These are phyloP conservation scores for Rhodotorula paludigena DNA, from an alignment of 768 basidiomycete species.

Conservation along the genomic window DNA sequence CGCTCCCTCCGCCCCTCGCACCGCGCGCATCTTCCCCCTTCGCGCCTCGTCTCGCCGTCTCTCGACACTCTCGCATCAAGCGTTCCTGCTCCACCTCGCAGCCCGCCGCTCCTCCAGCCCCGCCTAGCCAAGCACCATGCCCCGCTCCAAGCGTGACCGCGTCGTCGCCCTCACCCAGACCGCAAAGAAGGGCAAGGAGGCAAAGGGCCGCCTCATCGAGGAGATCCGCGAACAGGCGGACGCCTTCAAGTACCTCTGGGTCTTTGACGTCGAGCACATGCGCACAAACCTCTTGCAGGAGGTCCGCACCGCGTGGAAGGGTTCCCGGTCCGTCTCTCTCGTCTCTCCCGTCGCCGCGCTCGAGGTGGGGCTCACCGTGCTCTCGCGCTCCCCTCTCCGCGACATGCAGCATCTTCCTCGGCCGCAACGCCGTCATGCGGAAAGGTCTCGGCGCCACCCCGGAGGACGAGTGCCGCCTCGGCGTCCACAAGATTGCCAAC, in stretches of 20 bases:
- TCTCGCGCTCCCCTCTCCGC: neutral
- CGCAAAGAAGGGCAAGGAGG: conserved; percentile 75
- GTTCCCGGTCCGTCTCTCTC: conserved; percentile 54
- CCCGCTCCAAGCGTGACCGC: conserved; percentile 43
- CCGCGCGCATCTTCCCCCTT: neutral
- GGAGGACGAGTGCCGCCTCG: conserved; percentile 77
- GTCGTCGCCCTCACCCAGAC: conserved; percentile 91
- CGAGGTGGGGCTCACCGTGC: neutral
- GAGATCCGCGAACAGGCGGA: conserved; percentile 64
- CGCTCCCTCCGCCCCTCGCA: neutral
- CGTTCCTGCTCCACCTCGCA: too few relatives aligned
- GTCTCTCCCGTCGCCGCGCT: neutral
- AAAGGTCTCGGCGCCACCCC: conserved; percentile 84
- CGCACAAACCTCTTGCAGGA: conserved; percentile 90
- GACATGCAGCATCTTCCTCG: conserved; percentile 39
- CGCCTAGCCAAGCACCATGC: conserved; percentile 21
- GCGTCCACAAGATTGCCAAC: conserved; percentile 71
- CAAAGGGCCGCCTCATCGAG: conserved; percentile 75
- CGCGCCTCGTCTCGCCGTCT: neutral
- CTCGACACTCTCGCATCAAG: too few relatives aligned
- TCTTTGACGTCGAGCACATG: conserved; percentile 93
- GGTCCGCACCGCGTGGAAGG: conserved; percentile 88
- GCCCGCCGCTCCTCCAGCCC: neutral
- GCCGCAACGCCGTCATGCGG: conserved; percentile 68
- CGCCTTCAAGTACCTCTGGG: conserved; percentile 91